Evolutionary conservation across 257 asterid genomes (phyloP), one percentile per base, ranked within the genome.

Genomic region (Nicotiana benthamiana): DNA sequence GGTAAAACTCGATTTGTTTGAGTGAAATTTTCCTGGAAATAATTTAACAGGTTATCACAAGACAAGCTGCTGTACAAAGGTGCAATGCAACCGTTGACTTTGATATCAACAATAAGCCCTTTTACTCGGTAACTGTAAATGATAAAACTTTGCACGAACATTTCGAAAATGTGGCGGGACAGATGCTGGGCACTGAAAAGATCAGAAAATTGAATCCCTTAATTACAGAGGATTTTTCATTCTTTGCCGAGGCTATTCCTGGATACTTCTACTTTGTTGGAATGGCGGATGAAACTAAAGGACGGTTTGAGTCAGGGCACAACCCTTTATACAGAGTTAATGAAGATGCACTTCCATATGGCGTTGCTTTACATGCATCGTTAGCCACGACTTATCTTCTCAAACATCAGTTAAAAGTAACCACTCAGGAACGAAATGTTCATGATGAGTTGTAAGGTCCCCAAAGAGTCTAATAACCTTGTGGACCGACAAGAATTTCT

Each of bases 361-460:
- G 94, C 28, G 90, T 91, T 17, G 92, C 97, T 88, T 87, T 92
- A 61, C 97, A 92, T 9, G 94, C 93, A 52, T 88, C 94, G 5
- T 75, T 92, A 75, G 91, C 91, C 0, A 81, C 80, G 4, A 84
- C 89, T 0, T 88, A 89, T 79, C 89, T 92, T 26, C 86, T 86
- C 20, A 83, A 86, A 5, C 24, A 65, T 80, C 89, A 52, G 60
- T 32, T 87, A 11, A 70, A 86, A 51, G 26, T 18, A 56, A 48
- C 81, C 15, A 60, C 74, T 8, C 61, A 1, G n/a, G 80, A 81
- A 0, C 70, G 22, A 48, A 82, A 80, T 75, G 80, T 48, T 64
- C 92, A 26, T 40, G 91, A 91, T 22, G 94, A 91, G 62, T 80
- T 91, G 75, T 91, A 76, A 82, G 56, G 11, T 51, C 32, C 62